Percentiles rank a stretch among this genome's conserved stretches.
Conservation (phyloP, 148 eudicot species). For the Bassia scoparia region DNA sequence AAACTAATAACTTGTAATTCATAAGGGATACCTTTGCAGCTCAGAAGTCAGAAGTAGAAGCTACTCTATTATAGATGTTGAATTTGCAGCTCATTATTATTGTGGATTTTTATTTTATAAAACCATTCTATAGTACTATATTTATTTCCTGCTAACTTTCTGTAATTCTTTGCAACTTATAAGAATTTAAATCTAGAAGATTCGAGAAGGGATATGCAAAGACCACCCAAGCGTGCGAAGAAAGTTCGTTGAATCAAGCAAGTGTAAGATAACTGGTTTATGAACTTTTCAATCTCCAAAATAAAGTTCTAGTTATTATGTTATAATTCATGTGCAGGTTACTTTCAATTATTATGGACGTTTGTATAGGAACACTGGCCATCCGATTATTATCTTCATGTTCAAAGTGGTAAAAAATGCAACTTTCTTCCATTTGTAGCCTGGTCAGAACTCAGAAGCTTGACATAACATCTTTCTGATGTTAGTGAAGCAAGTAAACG, state of each 20-base stretch:
- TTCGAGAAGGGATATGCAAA: conserved; percentile 41
- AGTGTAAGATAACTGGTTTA: background rate
- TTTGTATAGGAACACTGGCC: background rate
- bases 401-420: background rate
- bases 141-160: background rate
- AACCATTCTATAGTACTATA: background rate
- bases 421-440: background rate
- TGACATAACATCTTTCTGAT: background rate
- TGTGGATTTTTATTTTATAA: background rate
- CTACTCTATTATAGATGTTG: too few relatives aligned
- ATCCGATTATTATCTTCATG: background rate
- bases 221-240: conserved; percentile 62
- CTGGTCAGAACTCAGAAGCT: background rate
- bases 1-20: too few relatives aligned
- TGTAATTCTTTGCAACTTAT: conserved; percentile 23
- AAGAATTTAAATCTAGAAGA: conserved; percentile 38
- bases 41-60: too few relatives aligned
- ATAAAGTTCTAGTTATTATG: background rate
- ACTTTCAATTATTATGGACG: background rate
- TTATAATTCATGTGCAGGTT: background rate
- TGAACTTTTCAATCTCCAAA: background rate
- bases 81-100: too few relatives aligned
- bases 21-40: too few relatives aligned
- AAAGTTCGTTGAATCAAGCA: conserved; percentile 40
- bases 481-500: background rate